Evolutionary conservation across 345 rosid genomes (phyloP).

Genomic region (Gossypium longicalyx): DNA sequence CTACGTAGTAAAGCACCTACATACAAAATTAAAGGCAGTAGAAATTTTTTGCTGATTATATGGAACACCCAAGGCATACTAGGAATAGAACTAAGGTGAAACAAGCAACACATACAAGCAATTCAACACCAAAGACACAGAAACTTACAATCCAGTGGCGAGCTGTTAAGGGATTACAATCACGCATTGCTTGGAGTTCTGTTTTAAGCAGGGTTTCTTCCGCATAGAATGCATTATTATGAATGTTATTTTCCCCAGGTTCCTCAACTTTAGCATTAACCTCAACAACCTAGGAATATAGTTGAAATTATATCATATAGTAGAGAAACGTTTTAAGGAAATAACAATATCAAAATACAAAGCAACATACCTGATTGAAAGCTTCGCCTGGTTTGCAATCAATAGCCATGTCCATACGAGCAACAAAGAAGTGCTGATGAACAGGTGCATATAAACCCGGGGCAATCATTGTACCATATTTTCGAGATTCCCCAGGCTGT

Average conservation of each 20-base stretch:
- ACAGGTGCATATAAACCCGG: constrained; percentile 77
- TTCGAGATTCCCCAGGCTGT: constrained; percentile 61
- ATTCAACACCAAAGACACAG: neutral
- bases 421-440: constrained; percentile 78
- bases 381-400: constrained; percentile 75
- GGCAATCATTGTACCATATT: constrained; percentile 70
- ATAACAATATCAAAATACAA: neutral
- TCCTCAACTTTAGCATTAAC: constrained; percentile 62
- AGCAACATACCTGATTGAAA: constrained; percentile 46
- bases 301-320: neutral
- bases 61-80: neutral
- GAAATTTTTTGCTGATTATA: neutral
- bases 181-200: constrained; percentile 67
- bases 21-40: neutral
- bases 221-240: constrained; percentile 68
- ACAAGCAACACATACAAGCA: neutral
- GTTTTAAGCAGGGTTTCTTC: constrained; percentile 55
- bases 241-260: constrained; percentile 63
- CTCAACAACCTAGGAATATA: constrained; percentile 51
- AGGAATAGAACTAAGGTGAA: neutral
- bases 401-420: constrained; percentile 76
- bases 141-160: constrained; percentile 80
- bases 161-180: constrained; percentile 59
- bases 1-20: neutral
- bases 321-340: neutral